phyloP scores from a whole-genome alignment of 2,329 filamentous ascomycete genomes.

The Teratosphaeria nubilosa region DNA sequence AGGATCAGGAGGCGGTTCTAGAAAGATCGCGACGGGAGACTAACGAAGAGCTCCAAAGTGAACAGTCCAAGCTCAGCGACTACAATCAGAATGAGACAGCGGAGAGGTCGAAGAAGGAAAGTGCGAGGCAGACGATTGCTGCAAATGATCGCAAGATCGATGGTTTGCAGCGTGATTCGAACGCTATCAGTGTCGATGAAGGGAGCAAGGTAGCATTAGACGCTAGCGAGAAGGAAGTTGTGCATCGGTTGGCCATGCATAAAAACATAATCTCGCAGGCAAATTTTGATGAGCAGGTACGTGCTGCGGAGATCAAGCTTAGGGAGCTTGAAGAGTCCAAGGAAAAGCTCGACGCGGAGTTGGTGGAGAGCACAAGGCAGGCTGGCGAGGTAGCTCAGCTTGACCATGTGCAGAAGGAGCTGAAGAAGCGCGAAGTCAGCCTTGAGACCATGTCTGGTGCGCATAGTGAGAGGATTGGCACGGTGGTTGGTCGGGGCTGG shows the following conservation, averaged over 20 bases:
- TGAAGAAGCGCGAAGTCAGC: constrained; percentile 61
- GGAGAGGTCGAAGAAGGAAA: constrained; percentile 62
- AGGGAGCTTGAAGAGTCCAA: constrained; percentile 61
- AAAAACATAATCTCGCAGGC: constrained; percentile 54
- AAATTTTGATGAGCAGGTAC: constrained; percentile 61
- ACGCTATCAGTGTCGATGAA: constrained; percentile 74
- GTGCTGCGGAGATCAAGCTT: constrained; percentile 54
- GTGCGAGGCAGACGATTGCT: constrained; percentile 60
- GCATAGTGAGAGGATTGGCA: constrained; percentile 60
- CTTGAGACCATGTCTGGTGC: constrained; percentile 68
- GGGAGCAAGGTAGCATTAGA: constrained; percentile 70
- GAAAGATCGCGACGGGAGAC: constrained; percentile 66
- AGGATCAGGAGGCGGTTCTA: constrained; percentile 69
- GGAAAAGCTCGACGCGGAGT: constrained; percentile 64
- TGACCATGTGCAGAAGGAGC: constrained; percentile 71
- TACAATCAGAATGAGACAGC: constrained; percentile 65
- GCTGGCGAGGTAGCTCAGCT: constrained; percentile 76
- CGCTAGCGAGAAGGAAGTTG: constrained; percentile 59
- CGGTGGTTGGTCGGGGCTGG: constrained; percentile 58
- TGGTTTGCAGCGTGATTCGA: constrained; percentile 56
- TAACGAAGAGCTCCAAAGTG: constrained; percentile 60
- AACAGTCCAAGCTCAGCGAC: constrained; percentile 60
- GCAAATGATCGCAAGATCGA: constrained; percentile 62
- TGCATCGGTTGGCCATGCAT: constrained; percentile 50
- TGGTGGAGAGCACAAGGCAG: constrained; percentile 70